A percentile compares a stretch with the other conserved stretches of the same genome.
phyloP scores from a whole-genome alignment of 495 filamentous ascomycete genomes.

The Beverwykella pulmonaria region DNA sequence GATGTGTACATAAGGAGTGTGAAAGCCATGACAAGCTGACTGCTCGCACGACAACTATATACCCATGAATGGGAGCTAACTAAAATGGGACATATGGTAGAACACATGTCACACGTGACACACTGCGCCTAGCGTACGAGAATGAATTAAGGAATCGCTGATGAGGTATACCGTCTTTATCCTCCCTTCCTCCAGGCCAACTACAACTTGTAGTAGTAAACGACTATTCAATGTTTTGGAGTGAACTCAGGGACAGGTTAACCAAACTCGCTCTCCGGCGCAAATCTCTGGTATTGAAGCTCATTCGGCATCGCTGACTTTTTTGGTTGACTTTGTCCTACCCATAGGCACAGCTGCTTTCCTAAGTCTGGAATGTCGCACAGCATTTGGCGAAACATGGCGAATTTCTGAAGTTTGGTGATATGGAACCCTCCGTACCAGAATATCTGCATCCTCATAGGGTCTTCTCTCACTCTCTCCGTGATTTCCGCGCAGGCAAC shows the following conservation, averaged over 20 bases:
- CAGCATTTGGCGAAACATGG: constrained; percentile 14
- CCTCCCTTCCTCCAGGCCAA: too few relatives aligned
- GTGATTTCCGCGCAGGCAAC: constrained; percentile 13
- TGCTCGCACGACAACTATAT: too few relatives aligned
- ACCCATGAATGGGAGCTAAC: too few relatives aligned
- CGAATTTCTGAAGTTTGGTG: constrained; percentile 6
- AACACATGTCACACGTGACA: too few relatives aligned
- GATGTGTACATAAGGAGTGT: too few relatives aligned
- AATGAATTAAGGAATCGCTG: too few relatives aligned
- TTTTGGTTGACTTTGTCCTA: neutral
- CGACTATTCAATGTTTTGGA: neutral
- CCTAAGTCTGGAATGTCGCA: constrained; percentile 10
- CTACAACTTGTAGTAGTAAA: too few relatives aligned
- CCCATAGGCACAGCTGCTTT: constrained; percentile 7
- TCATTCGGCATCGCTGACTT: neutral
- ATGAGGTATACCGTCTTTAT: too few relatives aligned
- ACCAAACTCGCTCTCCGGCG: constrained; percentile 11
- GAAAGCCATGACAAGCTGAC: too few relatives aligned
- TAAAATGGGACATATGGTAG: too few relatives aligned
- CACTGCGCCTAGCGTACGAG: too few relatives aligned
- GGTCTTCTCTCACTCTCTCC: constrained; percentile 5
- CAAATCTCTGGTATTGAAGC: constrained; percentile 6
- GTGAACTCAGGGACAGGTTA: neutral
- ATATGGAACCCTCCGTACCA: constrained; percentile 13
- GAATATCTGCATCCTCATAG: constrained; percentile 12